phyloP scores from a whole-genome alignment of 306 rosid species.

The Quercus rubra region DNA sequence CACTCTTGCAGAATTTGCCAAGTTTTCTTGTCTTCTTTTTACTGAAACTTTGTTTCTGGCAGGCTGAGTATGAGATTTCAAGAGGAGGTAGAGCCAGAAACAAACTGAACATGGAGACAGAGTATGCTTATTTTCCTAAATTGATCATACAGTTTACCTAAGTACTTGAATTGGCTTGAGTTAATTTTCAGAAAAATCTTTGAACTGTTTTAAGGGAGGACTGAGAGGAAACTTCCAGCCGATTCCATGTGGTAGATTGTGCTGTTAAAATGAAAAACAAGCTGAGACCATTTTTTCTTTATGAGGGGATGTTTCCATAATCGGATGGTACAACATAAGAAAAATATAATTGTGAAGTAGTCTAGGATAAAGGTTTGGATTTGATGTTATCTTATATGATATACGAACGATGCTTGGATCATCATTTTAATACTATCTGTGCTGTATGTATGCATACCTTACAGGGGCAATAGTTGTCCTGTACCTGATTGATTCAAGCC shows the following conservation, averaged over 20 bases:
- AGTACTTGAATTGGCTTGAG: background rate
- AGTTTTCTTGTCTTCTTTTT: constrained; percentile 17
- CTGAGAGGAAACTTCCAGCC: background rate
- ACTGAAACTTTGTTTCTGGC: constrained; percentile 26
- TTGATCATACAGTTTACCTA: constrained; percentile 5
- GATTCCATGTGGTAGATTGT: background rate
- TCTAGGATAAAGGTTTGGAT: background rate
- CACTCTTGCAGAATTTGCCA: constrained; percentile 11
- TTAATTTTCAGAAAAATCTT: background rate
- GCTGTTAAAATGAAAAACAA: background rate
- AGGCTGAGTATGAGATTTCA: constrained; percentile 79
- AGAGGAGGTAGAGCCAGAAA: constrained; percentile 48
- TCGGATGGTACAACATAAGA: background rate
- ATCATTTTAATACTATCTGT: background rate
- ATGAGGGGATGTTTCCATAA: background rate
- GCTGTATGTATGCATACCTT: background rate
- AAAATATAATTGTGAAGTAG: background rate
- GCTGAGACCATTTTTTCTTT: background rate
- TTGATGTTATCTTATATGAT: background rate
- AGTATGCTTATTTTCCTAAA: constrained; percentile 50
- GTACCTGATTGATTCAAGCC: constrained; percentile 14
- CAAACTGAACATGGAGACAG: constrained; percentile 59
- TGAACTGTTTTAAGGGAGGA: background rate
- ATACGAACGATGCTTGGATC: constrained; percentile 5
- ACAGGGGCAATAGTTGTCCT: background rate